phyloP scores from a whole-genome alignment of 768 basidiomycete species.

The Amanita rubescens region DNA sequence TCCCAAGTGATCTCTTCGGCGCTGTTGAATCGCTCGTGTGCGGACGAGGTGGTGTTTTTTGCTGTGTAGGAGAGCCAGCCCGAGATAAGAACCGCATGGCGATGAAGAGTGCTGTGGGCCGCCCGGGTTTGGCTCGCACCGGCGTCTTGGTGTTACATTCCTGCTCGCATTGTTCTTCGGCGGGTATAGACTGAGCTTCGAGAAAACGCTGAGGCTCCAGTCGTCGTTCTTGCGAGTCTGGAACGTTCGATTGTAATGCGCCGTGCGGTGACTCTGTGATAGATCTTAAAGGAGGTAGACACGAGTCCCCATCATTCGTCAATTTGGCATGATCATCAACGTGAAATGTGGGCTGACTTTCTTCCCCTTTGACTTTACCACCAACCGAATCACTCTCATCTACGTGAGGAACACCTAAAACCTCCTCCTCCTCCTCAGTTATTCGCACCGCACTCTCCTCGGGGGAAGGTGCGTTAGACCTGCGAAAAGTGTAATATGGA shows the following conservation, averaged over 20 bases:
- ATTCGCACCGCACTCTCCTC: slow-evolving; percentile 2
- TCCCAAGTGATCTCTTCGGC: neutral
- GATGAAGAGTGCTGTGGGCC: slow-evolving; percentile 1
- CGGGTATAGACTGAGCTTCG: neutral
- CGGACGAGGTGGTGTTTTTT: neutral
- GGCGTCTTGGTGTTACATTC: neutral
- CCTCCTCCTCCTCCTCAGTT: neutral
- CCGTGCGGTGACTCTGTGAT: neutral
- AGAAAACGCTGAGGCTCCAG: neutral
- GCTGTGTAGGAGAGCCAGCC: slow-evolving; percentile 3
- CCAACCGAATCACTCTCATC: neutral
- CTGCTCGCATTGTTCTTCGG: neutral
- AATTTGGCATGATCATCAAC: slow-evolving; percentile 8
- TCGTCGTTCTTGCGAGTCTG: neutral
- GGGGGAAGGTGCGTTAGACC: slow-evolving; percentile 6
- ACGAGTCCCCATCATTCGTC: slow-evolving; percentile 2
- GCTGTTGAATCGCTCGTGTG: neutral
- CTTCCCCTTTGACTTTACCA: neutral
- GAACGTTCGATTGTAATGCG: neutral
- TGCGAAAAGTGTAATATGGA: slow-evolving; percentile 2
- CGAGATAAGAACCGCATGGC: slow-evolving; percentile 6
- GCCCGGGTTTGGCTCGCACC: neutral
- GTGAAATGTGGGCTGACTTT: slow-evolving; percentile 9
- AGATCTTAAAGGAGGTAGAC: slow-evolving; percentile 5
- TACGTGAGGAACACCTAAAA: neutral